Evolutionary conservation across 2,329 filamentous ascomycete species (phyloP).

Genomic region (Talaromyces amestolkiae): DNA sequence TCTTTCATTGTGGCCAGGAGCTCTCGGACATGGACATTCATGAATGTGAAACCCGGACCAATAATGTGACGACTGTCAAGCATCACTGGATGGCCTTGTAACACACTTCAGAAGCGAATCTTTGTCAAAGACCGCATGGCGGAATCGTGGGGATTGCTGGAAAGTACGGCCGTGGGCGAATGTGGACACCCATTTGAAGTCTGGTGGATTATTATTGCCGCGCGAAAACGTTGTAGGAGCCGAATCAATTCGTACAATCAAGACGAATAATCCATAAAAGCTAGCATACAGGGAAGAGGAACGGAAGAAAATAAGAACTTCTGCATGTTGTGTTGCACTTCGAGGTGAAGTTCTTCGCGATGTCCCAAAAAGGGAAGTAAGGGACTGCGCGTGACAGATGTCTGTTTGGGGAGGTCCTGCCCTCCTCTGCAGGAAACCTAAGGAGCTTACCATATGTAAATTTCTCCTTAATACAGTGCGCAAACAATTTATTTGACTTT

Average conservation of each 20-base stretch:
- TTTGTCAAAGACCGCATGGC: not conserved
- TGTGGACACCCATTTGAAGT: not conserved
- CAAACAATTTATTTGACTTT: not conserved
- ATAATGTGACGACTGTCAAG: constrained; percentile 8
- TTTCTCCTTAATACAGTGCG: not conserved
- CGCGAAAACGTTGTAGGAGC: not conserved
- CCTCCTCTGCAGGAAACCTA: not conserved
- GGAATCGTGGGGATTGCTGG: constrained; percentile 4
- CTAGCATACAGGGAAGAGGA: not conserved
- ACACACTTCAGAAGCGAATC: not conserved
- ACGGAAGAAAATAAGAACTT: not conserved
- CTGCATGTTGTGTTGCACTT: not conserved
- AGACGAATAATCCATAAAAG: not conserved
- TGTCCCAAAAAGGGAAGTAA: not conserved
- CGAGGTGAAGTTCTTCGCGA: not conserved
- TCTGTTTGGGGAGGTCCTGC: not conserved
- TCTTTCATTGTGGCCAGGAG: not conserved
- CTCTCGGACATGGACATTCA: not conserved
- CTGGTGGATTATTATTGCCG: not conserved
- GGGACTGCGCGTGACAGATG: not conserved
- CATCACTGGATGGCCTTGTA: not conserved
- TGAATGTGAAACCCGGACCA: constrained; percentile 6
- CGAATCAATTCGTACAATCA: not conserved
- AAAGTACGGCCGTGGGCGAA: not conserved
- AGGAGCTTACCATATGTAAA: not conserved